phyloP scores from a whole-genome alignment of 1,284 basidiomycete species.

The Marasmius sp. region DNA sequence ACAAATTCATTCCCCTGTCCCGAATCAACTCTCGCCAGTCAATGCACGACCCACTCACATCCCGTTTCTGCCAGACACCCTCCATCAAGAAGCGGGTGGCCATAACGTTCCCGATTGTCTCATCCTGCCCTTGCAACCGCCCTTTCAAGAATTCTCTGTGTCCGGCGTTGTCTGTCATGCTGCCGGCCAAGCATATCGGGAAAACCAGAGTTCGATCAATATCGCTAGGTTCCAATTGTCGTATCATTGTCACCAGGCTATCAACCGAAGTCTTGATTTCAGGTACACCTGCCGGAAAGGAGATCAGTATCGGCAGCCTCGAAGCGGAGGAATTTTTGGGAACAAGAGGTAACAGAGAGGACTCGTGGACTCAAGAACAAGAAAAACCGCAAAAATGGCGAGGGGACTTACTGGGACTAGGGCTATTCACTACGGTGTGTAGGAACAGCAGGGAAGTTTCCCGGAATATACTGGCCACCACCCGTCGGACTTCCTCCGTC shows the following conservation, averaged over 20 bases:
- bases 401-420: slow-evolving; percentile 55
- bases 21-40: slow-evolving; percentile 65
- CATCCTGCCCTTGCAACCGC: slow-evolving; percentile 55
- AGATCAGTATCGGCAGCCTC: slow-evolving; percentile 12
- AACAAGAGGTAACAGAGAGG: too few species aligned
- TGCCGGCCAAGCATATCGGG: slow-evolving; percentile 72
- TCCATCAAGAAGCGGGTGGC: slow-evolving; percentile 64
- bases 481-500: slow-evolving; percentile 42
- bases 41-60: slow-evolving; percentile 48
- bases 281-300: slow-evolving; percentile 54
- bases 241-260: slow-evolving; percentile 50
- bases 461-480: slow-evolving; percentile 61
- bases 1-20: slow-evolving; percentile 51
- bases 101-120: slow-evolving; percentile 60
- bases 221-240: slow-evolving; percentile 52
- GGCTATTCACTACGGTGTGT: slow-evolving; percentile 67
- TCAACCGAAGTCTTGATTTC: slow-evolving; percentile 64
- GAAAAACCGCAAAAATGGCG: slow-evolving; percentile 4
- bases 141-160: slow-evolving; percentile 61
- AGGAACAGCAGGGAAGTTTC: slow-evolving; percentile 71
- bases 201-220: slow-evolving; percentile 68
- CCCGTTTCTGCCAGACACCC: slow-evolving; percentile 65
- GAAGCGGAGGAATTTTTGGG: not conserved
- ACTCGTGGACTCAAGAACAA: too few species aligned
- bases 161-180: slow-evolving; percentile 63